These are phyloP conservation scores for Ramalina peruviana DNA, from an alignment of 495 filamentous ascomycete species.

Conservation along the genomic window DNA sequence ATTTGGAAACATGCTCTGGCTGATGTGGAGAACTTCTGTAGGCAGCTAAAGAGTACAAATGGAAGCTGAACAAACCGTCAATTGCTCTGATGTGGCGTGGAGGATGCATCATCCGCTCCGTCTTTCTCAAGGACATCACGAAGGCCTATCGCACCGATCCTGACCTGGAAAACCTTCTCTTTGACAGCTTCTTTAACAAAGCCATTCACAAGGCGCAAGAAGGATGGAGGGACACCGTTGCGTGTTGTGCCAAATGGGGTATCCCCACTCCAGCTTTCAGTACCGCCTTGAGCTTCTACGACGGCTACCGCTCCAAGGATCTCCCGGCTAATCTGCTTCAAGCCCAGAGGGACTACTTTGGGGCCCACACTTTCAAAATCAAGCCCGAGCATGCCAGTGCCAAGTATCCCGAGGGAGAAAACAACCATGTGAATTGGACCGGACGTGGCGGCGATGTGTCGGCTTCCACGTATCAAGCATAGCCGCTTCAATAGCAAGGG, in stretches of 20 bases:
- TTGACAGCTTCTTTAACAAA: slow-evolving; percentile 98
- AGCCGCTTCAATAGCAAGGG: slow-evolving; percentile 26
- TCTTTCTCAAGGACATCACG: slow-evolving; percentile 99
- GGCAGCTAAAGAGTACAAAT: slow-evolving; percentile 88
- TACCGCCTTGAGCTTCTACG: slow-evolving; percentile 94
- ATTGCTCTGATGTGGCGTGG: slow-evolving; percentile 99
- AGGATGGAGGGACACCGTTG: slow-evolving; percentile 90
- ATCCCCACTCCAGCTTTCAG: slow-evolving; percentile 92
- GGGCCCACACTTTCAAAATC: slow-evolving; percentile 95
- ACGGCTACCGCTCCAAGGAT: slow-evolving; percentile 89
- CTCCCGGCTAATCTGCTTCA: slow-evolving; percentile 95
- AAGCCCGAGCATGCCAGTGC: slow-evolving; percentile 79
- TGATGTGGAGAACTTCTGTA: slow-evolving; percentile 16
- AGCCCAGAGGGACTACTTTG: slow-evolving; percentile 98
- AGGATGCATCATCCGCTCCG: slow-evolving; percentile 98
- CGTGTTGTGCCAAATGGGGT: slow-evolving; percentile 82
- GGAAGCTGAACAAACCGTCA: slow-evolving; percentile 99
- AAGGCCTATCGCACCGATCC: slow-evolving; percentile 87
- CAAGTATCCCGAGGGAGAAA: slow-evolving; percentile 72
- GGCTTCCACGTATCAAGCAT: slow-evolving; percentile 94
- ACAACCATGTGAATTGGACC: slow-evolving; percentile 99
- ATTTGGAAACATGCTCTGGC: neutral
- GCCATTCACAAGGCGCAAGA: slow-evolving; percentile 92
- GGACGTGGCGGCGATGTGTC: slow-evolving; percentile 92
- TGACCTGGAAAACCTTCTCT: slow-evolving; percentile 93